phyloP scores from a whole-genome alignment of 1,284 basidiomycete genomes.

The Schizophyllum commune region DNA sequence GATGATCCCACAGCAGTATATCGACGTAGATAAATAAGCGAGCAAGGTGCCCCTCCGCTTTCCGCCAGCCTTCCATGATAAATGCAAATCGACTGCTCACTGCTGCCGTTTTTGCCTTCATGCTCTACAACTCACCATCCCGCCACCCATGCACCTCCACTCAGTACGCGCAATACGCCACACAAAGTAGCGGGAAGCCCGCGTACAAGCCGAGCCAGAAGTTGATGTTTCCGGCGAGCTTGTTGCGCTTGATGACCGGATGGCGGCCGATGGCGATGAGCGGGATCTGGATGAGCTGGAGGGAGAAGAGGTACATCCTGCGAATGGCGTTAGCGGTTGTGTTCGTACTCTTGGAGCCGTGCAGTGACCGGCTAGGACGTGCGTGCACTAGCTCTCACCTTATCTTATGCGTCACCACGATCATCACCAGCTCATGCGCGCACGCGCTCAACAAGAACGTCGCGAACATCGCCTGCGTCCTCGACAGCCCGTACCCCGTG shows the following conservation, averaged over 20 bases:
- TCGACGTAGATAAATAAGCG: too few species aligned
- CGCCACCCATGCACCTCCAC: too few species aligned
- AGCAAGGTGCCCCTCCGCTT: too few species aligned
- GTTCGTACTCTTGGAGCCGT: neutral
- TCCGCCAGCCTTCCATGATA: too few species aligned
- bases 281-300: constrained; percentile 88
- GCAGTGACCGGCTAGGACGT: neutral
- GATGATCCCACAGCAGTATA: too few species aligned
- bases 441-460: constrained; percentile 89
- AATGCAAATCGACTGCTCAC: too few species aligned
- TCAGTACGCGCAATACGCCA: constrained; percentile 72
- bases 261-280: constrained; percentile 79
- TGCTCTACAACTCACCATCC: too few species aligned
- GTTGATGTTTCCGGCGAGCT: constrained; percentile 72
- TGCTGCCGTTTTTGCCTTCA: too few species aligned
- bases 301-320: constrained; percentile 70
- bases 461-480: constrained; percentile 76
- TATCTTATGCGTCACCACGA: constrained; percentile 88
- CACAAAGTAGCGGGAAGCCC: constrained; percentile 90
- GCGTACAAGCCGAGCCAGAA: constrained; percentile 92
- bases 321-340: neutral
- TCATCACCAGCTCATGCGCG: constrained; percentile 95
- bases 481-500: constrained; percentile 67
- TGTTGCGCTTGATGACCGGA: constrained; percentile 72
- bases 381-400: too few species aligned